Conservation (phyloP, 768 basidiomycete genomes). For the Pleurotus ostreatus region DNA sequence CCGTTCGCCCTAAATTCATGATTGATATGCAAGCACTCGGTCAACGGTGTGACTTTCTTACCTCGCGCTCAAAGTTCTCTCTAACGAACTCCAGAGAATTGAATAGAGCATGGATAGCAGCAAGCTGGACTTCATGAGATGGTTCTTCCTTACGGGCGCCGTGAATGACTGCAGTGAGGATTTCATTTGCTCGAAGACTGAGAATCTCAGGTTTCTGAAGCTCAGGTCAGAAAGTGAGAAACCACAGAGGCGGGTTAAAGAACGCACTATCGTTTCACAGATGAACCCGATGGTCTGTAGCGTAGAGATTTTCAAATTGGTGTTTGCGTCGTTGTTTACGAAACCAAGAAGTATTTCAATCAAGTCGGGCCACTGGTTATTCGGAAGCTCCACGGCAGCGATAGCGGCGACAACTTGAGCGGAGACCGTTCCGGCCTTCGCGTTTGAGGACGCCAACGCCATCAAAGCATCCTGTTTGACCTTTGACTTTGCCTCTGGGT, state of each 20-base stretch:
- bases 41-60: constrained; percentile 31
- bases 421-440: constrained; percentile 79
- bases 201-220: constrained; percentile 89
- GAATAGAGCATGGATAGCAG: constrained; percentile 88
- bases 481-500: constrained; percentile 61
- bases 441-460: constrained; percentile 69
- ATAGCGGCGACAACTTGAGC: constrained; percentile 94
- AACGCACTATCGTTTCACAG: constrained; percentile 91
- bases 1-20: constrained; percentile 75
- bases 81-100: constrained; percentile 97
- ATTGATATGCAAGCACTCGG: constrained; percentile 11
- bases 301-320: constrained; percentile 79
- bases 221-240: constrained; percentile 14
- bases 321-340: constrained; percentile 67
- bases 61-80: constrained; percentile 97
- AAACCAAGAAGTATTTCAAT: constrained; percentile 86
- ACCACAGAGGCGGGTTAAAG: constrained; percentile 3
- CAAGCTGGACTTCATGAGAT: constrained; percentile 84
- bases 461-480: constrained; percentile 86
- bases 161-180: constrained; percentile 96
- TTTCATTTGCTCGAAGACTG: constrained; percentile 88
- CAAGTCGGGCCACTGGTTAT: constrained; percentile 84
- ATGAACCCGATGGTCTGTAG: constrained; percentile 96
- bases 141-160: constrained; percentile 96
- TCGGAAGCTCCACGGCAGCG: constrained; percentile 88